Base-by-base conservation (phyloP, 2,329 filamentous ascomycete species). In the Arthroderma sp. region DNA sequence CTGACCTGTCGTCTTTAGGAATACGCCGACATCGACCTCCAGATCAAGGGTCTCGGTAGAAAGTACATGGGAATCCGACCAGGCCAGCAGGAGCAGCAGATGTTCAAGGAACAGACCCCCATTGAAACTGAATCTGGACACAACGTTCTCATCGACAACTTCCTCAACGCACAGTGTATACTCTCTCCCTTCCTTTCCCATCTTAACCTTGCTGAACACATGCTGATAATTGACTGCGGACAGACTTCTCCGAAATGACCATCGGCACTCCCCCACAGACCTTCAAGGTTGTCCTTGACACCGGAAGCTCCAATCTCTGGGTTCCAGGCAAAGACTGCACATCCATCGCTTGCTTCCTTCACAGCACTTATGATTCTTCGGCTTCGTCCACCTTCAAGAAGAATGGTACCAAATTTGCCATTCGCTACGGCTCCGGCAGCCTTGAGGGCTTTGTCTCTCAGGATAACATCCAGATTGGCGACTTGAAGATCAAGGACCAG, bases 231-330 rank as follows among this genome's bases (percentile, higher is more conserved):
- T 31, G 37, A 35, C 52, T 23, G 25, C 37, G 11, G 44, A 7
- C 35, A 94, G 91, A 98, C 80, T 98, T 95, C 83, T 94, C 91
- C 65, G 90, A 96, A 74, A 96, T 98, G 73, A 81, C 83, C 66
- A 83, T 98, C 72, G 93, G 93, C 63, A 91, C 85, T 53, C 93
- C 93, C 63, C 85, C 93, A 35, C 93, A 98, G 78, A 81, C 77
- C 65, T 98, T 98, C 84, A 98, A 98, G 82, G 94, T 98, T 65
- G 87, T 98, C 63, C 86, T 98, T 63, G 93, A 98, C 74, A 98
- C 93, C 28, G 93, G 93, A 67, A 96, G 90, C 81, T 97, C 93
- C 73, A 98, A 98, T 80, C 82, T 98, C 62, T 98, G 94, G 94
- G 91, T 98, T 60, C 94, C 94, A 39, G 95, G 91, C 23, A 79